A percentile compares a stretch with the other conserved stretches of the same genome.
phyloP scores from a whole-genome alignment of 345 rosid species.

The Boechera divaricarpa region DNA sequence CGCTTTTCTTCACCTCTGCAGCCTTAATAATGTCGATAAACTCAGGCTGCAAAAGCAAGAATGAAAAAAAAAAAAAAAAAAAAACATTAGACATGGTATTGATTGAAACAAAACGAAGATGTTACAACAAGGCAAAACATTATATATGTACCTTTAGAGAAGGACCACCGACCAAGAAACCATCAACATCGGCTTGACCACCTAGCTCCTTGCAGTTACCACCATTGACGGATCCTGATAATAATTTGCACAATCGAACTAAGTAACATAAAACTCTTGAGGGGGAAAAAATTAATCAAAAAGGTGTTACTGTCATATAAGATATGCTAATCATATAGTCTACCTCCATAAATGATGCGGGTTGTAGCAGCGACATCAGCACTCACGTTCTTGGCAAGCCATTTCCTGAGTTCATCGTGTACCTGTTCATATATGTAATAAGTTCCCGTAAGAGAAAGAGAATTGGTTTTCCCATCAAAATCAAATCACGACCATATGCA shows the following conservation, averaged over 20 bases:
- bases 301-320: not conserved
- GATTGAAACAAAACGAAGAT: not conserved
- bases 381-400: conserved; percentile 73
- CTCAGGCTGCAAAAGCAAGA: conserved; percentile 38
- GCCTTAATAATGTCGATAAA: conserved; percentile 49
- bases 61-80: too few relatives aligned
- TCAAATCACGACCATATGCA: not conserved
- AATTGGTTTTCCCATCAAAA: not conserved
- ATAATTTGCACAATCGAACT: conserved; percentile 8
- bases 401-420: conserved; percentile 82
- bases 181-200: conserved; percentile 76
- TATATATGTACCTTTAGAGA: conserved; percentile 68
- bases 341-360: conserved; percentile 96
- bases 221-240: conserved; percentile 78
- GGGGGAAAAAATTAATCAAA: not conserved
- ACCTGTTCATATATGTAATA: conserved; percentile 54
- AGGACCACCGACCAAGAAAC: conserved; percentile 94
- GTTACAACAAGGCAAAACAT: not conserved
- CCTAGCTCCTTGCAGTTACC: conserved; percentile 87
- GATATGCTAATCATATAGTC: not conserved
- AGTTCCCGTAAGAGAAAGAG: not conserved
- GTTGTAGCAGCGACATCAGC: conserved; percentile 73
- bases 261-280: conserved; percentile 1
- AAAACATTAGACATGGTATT: not conserved
- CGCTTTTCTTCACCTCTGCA: conserved; percentile 46